phyloP scores from a whole-genome alignment of 108 stramenopile genomes.

The Heterococcus sp. region DNA sequence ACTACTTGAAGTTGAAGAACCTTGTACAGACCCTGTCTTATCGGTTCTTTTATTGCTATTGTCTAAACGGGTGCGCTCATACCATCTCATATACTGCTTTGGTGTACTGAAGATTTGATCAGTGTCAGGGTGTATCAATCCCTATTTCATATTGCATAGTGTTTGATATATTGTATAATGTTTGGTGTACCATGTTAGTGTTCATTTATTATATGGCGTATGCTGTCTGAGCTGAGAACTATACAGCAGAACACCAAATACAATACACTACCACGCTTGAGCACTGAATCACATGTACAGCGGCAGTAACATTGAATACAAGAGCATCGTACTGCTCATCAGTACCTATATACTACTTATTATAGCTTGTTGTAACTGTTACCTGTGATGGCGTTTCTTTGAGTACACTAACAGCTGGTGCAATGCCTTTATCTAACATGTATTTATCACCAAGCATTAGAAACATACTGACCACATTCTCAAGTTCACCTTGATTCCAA shows the following conservation, averaged over 20 bases:
- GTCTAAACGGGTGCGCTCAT: constrained; percentile 26
- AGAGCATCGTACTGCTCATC: too few relatives aligned
- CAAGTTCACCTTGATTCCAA: constrained; percentile 59
- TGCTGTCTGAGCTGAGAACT: too few relatives aligned
- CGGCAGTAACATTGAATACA: too few relatives aligned
- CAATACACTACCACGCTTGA: too few relatives aligned
- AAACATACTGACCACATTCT: constrained; percentile 38
- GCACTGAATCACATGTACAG: too few relatives aligned
- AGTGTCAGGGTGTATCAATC: constrained; percentile 67
- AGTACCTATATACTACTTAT: too few relatives aligned
- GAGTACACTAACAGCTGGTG: constrained; percentile 17
- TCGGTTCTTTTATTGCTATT: not conserved
- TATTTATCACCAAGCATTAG: constrained; percentile 30
- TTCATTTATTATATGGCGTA: too few relatives aligned
- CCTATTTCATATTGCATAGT: too few relatives aligned
- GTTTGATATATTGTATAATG: too few relatives aligned
- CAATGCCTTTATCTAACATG: constrained; percentile 7
- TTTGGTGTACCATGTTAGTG: too few relatives aligned
- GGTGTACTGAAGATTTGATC: constrained; percentile 14
- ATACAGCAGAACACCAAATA: too few relatives aligned
- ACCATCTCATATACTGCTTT: constrained; percentile 64
- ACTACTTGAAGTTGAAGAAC: not conserved
- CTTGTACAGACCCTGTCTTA: constrained; percentile 25
- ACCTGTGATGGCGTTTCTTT: constrained; percentile 71
- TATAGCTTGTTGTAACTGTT: too few relatives aligned